Base-by-base conservation (phyloP, 768 basidiomycete species). In the Lactarius vividus region DNA sequence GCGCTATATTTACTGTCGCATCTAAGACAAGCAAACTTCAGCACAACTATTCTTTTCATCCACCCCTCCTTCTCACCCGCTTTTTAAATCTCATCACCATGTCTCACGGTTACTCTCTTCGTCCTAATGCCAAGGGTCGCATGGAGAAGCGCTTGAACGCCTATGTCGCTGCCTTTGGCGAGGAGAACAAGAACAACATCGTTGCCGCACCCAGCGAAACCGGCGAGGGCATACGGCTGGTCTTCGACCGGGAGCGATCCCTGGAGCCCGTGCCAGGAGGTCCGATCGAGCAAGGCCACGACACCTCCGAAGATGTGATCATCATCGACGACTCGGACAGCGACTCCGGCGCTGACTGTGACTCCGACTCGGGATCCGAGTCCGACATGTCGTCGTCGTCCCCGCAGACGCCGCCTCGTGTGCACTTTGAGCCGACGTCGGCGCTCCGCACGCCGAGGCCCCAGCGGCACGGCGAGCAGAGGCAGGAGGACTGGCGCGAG, bases 211-310 rank as follows among this genome's bases (percentile, higher is more conserved):
- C 63, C 9, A 64, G 58, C 26, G 31, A 40, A 7, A 59, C 63
- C 2, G 63, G 63, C 23, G 37, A 59, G 9, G 63, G 63, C 15
- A 58, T 59, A 2, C 63, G 42, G 29, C 52, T 44, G 11, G 10
- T 9, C 29, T 60, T 64, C 18, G 58, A 65, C 53, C 52, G 44
- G 9, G 59, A 65, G n/a, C 63, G 31, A 2, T 59, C 63, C n/a
- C 31, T 64, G 16, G 52, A 29, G 5, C 63, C 63, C 2, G 37
- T 29, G 3, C 63, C 58, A 1, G 29, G 26, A 6, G 56, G 31
- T n/a, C 26, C 26, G 20, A 23, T 26, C 35, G 29, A 58, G 15
- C 57, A 13, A 40, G 35, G 37, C 16, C 0, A 26, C 37, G 10
- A 28, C n/a, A 49, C 63, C n/a, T 16, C 46, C 35, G 49, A 64